A percentile compares a stretch with the other conserved stretches of the same genome.
These are phyloP conservation scores for Naegleria lovaniensis DNA, from an alignment of 208 protist species.

Conservation along the genomic window DNA sequence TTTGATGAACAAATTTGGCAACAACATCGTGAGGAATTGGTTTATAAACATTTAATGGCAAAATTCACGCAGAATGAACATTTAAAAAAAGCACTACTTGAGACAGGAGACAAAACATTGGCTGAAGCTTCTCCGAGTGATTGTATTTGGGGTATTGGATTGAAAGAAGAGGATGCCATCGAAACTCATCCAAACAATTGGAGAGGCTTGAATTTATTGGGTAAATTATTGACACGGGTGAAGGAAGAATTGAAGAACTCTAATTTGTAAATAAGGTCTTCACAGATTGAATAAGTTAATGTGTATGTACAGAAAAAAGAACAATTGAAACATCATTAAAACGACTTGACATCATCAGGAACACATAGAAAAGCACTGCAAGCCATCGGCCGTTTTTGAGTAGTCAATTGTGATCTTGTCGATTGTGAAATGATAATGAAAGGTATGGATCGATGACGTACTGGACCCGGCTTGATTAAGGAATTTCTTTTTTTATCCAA, in stretches of 20 bases:
- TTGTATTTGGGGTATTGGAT: slow-evolving; percentile 36
- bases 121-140: slow-evolving; percentile 32
- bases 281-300: too few relatives aligned
- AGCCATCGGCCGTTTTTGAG: too few relatives aligned
- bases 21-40: not conserved
- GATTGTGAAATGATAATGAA: too few relatives aligned
- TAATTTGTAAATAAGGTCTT: too few relatives aligned
- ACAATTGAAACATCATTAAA: too few relatives aligned
- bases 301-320: too few relatives aligned
- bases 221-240: not conserved
- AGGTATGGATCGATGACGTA: too few relatives aligned
- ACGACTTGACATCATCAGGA: too few relatives aligned
- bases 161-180: not conserved
- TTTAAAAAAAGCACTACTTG: not conserved
- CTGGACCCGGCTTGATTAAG: too few relatives aligned
- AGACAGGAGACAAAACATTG: slow-evolving; percentile 20
- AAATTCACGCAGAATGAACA: slow-evolving; percentile 35
- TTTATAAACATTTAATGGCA: not conserved
- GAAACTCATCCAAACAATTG: not conserved
- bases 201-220: not conserved
- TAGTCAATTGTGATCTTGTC: too few relatives aligned
- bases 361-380: too few relatives aligned
- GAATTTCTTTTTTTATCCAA: too few relatives aligned
- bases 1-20: slow-evolving; percentile 27
- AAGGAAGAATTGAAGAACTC: not conserved